Evolutionary conservation across 495 filamentous ascomycete genomes (phyloP).

Genomic region (Aspergillus avenaceus): DNA sequence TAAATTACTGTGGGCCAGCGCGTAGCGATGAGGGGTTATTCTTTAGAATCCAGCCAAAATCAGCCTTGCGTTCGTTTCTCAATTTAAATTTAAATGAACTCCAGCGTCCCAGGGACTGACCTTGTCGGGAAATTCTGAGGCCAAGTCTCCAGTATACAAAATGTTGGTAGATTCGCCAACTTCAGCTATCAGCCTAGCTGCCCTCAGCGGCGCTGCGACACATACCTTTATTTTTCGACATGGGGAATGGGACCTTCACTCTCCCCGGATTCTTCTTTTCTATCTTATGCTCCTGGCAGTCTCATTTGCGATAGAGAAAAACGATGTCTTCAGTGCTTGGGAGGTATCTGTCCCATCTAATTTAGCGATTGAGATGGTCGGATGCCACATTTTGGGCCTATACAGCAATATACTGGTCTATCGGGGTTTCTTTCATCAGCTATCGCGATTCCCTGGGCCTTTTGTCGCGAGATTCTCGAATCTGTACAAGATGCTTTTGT

Average conservation of each 20-base stretch:
- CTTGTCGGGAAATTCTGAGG: no score
- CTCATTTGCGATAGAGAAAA: background rate
- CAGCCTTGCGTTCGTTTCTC: no score
- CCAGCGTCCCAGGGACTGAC: no score
- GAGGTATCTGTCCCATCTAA: background rate
- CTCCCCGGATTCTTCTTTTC: background rate
- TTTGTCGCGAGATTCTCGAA: conserved; percentile 29
- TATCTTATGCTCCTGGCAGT: background rate
- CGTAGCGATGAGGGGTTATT: no score
- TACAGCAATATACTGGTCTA: conserved; percentile 34
- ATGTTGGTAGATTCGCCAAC: background rate
- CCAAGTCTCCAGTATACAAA: no score
- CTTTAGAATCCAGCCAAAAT: no score
- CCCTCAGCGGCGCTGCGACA: background rate
- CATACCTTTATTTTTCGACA: background rate
- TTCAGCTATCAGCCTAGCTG: background rate
- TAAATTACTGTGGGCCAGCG: no score
- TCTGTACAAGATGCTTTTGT: conserved; percentile 16
- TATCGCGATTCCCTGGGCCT: conserved; percentile 36
- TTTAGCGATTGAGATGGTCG: background rate
- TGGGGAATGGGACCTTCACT: background rate
- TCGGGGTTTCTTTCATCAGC: conserved; percentile 29
- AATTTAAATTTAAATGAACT: no score
- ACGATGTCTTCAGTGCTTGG: background rate
- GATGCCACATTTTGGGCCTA: background rate